Evolutionary conservation across 768 basidiomycete species (phyloP).

Genomic region (Lactifluus piperatus): DNA sequence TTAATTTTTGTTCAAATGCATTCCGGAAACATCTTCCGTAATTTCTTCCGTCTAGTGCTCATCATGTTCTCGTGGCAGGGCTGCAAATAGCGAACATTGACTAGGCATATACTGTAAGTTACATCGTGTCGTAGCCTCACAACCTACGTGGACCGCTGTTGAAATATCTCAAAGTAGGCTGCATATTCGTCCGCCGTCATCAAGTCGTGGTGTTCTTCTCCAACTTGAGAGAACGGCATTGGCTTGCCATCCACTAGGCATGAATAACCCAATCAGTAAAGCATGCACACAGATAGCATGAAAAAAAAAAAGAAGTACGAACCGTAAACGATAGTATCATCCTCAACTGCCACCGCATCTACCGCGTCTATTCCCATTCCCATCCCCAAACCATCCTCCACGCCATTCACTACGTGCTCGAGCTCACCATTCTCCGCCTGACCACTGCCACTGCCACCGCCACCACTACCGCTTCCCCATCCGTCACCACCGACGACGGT

Average conservation of each 20-base stretch:
- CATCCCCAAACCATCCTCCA: neutral
- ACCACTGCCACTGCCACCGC: neutral
- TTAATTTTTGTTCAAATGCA: conserved; percentile 7
- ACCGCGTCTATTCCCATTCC: conserved; percentile 4
- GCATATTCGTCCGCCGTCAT: conserved; percentile 95
- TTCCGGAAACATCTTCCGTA: neutral
- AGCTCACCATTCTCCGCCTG: conserved; percentile 24
- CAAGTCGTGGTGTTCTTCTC: conserved; percentile 84
- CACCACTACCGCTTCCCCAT: neutral
- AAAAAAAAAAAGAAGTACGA: conserved; percentile 20
- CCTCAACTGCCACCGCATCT: conserved; percentile 20
- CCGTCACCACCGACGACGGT: neutral
- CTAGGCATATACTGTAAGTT: neutral
- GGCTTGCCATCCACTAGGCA: conserved; percentile 62
- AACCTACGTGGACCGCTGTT: conserved; percentile 29
- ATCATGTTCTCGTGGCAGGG: neutral
- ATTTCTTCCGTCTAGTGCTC: neutral
- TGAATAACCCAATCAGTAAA: conserved; percentile 5
- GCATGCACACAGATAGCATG: neutral
- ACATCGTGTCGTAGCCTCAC: neutral
- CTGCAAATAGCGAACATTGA: neutral
- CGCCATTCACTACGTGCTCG: conserved; percentile 18
- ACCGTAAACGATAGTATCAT: conserved; percentile 68
- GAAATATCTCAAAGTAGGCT: conserved; percentile 64
- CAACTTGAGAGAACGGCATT: conserved; percentile 70